phyloP scores from a whole-genome alignment of 192 early-diverging fungal species.

The Kickxella alabastrina region DNA sequence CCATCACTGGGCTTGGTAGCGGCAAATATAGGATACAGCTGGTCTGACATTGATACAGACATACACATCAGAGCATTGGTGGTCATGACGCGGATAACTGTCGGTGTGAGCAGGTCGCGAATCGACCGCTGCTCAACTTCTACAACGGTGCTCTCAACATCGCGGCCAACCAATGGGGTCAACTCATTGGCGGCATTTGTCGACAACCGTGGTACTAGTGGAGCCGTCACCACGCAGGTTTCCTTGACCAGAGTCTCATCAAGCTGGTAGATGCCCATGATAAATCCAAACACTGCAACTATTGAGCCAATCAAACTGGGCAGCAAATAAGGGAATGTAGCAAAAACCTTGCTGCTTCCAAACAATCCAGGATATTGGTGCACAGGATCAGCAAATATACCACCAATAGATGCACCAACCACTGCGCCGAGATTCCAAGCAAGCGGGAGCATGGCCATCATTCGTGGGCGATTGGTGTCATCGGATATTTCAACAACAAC shows the following conservation, averaged over 20 bases:
- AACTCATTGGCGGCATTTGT: neutral
- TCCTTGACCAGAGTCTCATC: conserved; percentile 52
- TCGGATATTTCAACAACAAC: conserved; percentile 85
- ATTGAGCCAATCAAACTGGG: conserved; percentile 67
- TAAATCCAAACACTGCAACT: conserved; percentile 60
- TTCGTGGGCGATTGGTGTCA: conserved; percentile 66
- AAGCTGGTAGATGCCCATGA: conserved; percentile 59
- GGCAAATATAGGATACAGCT: conserved; percentile 44
- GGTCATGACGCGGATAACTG: conserved; percentile 11
- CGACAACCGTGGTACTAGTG: neutral
- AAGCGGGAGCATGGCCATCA: conserved; percentile 70
- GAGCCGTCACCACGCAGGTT: neutral
- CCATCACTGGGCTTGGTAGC: conserved; percentile 36
- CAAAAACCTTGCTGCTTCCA: conserved; percentile 56
- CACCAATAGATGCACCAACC: conserved; percentile 69
- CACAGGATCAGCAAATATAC: conserved; percentile 70
- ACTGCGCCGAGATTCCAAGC: conserved; percentile 61
- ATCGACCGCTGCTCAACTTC: conserved; percentile 13
- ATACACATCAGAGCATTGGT: conserved; percentile 25
- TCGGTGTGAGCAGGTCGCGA: conserved; percentile 16
- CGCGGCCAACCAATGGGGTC: conserved; percentile 16
- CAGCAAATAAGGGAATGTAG: conserved; percentile 72
- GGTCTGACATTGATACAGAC: conserved; percentile 20
- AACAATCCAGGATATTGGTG: conserved; percentile 59
- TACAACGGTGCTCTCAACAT: no score